Evolutionary conservation across 441 rosid genomes (phyloP).

Genomic region (Pelargonium australe): DNA sequence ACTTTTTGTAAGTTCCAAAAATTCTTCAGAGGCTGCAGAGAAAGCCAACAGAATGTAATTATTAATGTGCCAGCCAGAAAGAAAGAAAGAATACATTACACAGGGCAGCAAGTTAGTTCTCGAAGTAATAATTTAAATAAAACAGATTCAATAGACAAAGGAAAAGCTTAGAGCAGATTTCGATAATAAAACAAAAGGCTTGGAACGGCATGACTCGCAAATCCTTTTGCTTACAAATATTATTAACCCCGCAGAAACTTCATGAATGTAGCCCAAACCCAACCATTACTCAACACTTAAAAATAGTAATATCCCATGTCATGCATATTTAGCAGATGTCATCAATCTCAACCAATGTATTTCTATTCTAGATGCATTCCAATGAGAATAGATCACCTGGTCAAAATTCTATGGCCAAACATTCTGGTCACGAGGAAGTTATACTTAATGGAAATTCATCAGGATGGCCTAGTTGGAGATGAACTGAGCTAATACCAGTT

Average conservation of each 20-base stretch:
- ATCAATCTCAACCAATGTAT: neutral
- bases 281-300: neutral
- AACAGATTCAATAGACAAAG: neutral
- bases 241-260: neutral
- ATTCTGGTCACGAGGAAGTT: too few species aligned
- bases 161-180: neutral
- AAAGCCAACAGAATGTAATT: conserved; percentile 9
- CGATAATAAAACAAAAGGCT: neutral
- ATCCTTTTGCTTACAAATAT: neutral
- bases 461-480: too few species aligned
- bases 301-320: neutral
- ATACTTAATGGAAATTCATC: too few species aligned
- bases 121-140: neutral
- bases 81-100: neutral
- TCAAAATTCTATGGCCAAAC: too few species aligned
- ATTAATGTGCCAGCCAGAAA: neutral
- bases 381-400: neutral
- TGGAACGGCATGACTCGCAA: neutral
- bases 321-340: neutral
- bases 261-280: neutral
- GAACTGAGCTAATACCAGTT: too few species aligned
- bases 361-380: neutral
- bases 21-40: conserved; percentile 83
- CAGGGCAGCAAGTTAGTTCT: neutral
- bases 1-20: conserved; percentile 91